These are phyloP conservation scores for Trichoderma polysporum DNA, from an alignment of 2,329 filamentous ascomycete species.

Conservation along the genomic window DNA sequence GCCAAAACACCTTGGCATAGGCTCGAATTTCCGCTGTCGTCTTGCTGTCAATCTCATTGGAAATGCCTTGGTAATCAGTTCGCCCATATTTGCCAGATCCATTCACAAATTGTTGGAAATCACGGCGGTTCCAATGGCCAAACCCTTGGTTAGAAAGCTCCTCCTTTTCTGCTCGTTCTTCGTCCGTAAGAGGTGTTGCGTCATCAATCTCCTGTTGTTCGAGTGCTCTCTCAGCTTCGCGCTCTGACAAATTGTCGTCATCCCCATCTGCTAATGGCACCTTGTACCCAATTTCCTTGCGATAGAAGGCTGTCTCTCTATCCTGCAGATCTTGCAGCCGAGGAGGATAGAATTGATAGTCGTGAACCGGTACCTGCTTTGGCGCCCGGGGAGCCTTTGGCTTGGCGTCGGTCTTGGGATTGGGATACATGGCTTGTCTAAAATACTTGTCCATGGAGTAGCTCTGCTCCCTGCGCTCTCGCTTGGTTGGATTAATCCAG, in stretches of 20 bases:
- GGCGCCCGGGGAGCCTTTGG: slow-evolving; percentile 94
- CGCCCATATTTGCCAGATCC: slow-evolving; percentile 91
- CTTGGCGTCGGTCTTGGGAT: slow-evolving; percentile 83
- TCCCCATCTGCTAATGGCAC: slow-evolving; percentile 84
- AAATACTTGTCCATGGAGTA: slow-evolving; percentile 99
- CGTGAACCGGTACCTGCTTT: slow-evolving; percentile 87
- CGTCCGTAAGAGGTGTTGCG: slow-evolving; percentile 81
- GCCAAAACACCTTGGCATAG: slow-evolving; percentile 96
- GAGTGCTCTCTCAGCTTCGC: slow-evolving; percentile 80
- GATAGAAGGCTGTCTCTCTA: slow-evolving; percentile 91
- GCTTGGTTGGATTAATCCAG: slow-evolving; percentile 98
- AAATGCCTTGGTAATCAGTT: slow-evolving; percentile 79
- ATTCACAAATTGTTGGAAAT: slow-evolving; percentile 98
- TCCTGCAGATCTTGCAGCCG: slow-evolving; percentile 87
- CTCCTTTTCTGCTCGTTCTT: slow-evolving; percentile 85
- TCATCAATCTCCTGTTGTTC: slow-evolving; percentile 94
- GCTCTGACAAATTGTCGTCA: slow-evolving; percentile 81
- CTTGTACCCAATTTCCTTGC: slow-evolving; percentile 96
- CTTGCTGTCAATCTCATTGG: slow-evolving; percentile 90
- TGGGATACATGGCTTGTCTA: slow-evolving; percentile 76
- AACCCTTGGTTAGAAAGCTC: slow-evolving; percentile 82
- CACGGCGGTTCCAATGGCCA: slow-evolving; percentile 90
- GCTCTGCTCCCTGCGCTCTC: slow-evolving; percentile 95
- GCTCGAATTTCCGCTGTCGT: slow-evolving; percentile 78
- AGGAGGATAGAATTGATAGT: slow-evolving; percentile 95